Percentiles rank a stretch among this genome's conserved stretches.
Evolutionary conservation across 371 early-diverging fungal genomes (phyloP).

Genomic region (Apophysomyces elegans): DNA sequence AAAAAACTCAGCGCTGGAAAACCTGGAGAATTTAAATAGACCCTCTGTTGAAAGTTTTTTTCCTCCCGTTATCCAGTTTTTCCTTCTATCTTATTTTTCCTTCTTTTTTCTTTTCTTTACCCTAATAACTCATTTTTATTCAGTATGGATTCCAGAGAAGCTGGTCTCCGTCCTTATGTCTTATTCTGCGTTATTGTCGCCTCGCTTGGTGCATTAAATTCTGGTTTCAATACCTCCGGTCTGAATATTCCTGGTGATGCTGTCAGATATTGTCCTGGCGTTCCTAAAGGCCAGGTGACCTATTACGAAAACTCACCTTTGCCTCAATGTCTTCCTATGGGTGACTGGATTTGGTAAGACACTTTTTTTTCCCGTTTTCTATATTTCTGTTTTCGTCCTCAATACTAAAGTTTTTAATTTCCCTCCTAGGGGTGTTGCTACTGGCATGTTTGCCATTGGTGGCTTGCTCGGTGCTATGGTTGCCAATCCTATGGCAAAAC

Average conservation of each 20-base stretch:
- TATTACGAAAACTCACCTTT: constrained; percentile 42
- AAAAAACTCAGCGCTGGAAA: constrained; percentile 6
- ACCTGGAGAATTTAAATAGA: constrained; percentile 13
- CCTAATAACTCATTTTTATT: background rate
- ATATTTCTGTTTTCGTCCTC: constrained; percentile 6
- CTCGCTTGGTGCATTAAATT: constrained; percentile 46
- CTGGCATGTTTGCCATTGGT: constrained; percentile 73
- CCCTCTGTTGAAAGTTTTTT: background rate
- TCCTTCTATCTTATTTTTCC: constrained; percentile 1
- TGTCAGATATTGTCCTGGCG: constrained; percentile 43
- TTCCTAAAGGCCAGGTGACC: constrained; percentile 38
- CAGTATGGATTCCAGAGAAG: constrained; percentile 33
- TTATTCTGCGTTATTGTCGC: constrained; percentile 48
- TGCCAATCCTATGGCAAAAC: constrained; percentile 59
- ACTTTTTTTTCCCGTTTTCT: constrained; percentile 6
- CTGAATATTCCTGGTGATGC: constrained; percentile 48
- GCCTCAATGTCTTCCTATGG: constrained; percentile 53
- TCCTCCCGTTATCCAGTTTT: constrained; percentile 12
- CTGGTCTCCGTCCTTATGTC: constrained; percentile 35
- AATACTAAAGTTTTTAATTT: too few relatives aligned
- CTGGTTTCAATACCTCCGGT: constrained; percentile 51
- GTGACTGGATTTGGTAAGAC: constrained; percentile 52
- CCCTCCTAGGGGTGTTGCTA: constrained; percentile 56
- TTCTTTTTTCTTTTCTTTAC: constrained; percentile 9
- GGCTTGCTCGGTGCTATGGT: constrained; percentile 75